Evolutionary conservation across 202 grass and related monocot genomes (phyloP).

Genomic region (Panicum hallii): DNA sequence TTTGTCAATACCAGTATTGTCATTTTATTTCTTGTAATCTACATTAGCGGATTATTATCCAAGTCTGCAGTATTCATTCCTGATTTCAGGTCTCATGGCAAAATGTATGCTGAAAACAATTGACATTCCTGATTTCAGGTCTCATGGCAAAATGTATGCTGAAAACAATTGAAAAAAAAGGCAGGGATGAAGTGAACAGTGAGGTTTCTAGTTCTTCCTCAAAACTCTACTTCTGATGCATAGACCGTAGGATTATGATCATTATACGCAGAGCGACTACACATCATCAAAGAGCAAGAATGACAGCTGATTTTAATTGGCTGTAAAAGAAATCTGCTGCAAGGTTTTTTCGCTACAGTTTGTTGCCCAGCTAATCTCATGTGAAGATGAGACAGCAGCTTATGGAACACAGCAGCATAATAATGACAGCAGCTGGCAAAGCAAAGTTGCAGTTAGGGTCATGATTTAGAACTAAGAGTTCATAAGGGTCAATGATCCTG

Average conservation of each 20-base stretch:
- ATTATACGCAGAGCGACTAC: not conserved
- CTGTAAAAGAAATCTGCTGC: slow-evolving; percentile 19
- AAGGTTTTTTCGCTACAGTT: not conserved
- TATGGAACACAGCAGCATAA: not conserved
- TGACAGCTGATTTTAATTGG: slow-evolving; percentile 9
- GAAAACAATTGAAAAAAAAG: not conserved
- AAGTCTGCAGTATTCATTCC: slow-evolving; percentile 2
- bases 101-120: not conserved
- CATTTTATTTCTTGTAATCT: slow-evolving; percentile 13
- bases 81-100: not conserved
- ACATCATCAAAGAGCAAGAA: not conserved
- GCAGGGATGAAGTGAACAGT: not conserved
- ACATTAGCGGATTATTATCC: slow-evolving; percentile 1
- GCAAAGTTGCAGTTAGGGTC: not conserved
- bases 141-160: not conserved
- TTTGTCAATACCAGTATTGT: slow-evolving; percentile 4
- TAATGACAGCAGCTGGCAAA: slow-evolving; percentile 19
- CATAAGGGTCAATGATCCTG: not conserved
- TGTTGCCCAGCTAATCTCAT: slow-evolving; percentile 5
- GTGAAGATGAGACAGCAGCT: not conserved
- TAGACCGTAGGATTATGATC: not conserved
- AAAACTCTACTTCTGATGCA: slow-evolving; percentile 6
- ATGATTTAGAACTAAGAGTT: not conserved
- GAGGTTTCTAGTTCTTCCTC: not conserved
- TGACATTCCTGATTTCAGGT: slow-evolving; percentile 20